These are phyloP conservation scores for Scolecobasidium constrictum DNA, from an alignment of 2,329 filamentous ascomycete genomes.

Conservation along the genomic window DNA sequence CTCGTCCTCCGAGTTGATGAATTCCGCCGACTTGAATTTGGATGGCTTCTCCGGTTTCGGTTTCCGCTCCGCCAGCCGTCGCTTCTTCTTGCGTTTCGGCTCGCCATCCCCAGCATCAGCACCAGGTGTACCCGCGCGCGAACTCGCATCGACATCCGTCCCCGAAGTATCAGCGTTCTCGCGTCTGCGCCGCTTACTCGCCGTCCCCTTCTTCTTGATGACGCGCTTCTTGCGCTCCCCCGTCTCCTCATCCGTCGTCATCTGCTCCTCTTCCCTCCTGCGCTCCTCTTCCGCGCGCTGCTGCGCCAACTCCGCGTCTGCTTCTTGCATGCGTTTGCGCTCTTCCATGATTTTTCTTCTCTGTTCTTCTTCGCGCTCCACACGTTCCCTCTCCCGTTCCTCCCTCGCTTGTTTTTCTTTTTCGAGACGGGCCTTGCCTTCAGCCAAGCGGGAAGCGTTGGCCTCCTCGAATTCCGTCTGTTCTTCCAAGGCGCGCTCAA, in stretches of 20 bases:
- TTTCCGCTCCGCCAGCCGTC: constrained; percentile 46
- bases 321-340: constrained; percentile 66
- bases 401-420: constrained; percentile 69
- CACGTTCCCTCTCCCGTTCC: constrained; percentile 57
- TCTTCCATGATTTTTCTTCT: constrained; percentile 65
- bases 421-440: constrained; percentile 70
- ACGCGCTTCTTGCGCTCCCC: constrained; percentile 66
- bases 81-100: constrained; percentile 48
- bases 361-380: constrained; percentile 60
- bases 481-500: constrained; percentile 71
- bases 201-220: constrained; percentile 33
- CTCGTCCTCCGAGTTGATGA: constrained; percentile 66
- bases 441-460: constrained; percentile 77
- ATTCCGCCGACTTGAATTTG: constrained; percentile 81
- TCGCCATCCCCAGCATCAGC: constrained; percentile 37
- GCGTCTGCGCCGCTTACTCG: constrained; percentile 52
- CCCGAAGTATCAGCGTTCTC: constrained; percentile 22
- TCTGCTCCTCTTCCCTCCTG: constrained; percentile 66
- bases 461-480: constrained; percentile 89
- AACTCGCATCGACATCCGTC: constrained; percentile 21
- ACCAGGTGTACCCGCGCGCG: background rate
- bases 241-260: constrained; percentile 72
- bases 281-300: constrained; percentile 63
- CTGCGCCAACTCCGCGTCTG: constrained; percentile 60
- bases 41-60: constrained; percentile 24